These are phyloP conservation scores for Salix caprea DNA, from an alignment of 345 rosid species.

Conservation along the genomic window DNA sequence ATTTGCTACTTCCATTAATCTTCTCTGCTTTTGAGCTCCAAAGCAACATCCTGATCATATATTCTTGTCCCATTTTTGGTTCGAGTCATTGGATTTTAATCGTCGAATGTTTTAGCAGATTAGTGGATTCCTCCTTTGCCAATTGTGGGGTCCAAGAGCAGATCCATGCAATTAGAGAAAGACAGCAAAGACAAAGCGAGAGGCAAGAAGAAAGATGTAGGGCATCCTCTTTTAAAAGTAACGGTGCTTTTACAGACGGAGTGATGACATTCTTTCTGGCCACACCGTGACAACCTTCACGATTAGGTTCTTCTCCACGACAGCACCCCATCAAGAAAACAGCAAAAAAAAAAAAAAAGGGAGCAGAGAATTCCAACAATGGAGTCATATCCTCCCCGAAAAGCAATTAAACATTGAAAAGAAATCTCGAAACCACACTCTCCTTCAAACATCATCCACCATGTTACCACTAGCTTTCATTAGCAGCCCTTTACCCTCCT, in stretches of 20 bases:
- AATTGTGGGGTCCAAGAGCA: background rate
- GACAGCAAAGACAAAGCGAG: background rate
- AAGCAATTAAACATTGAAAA: constrained; percentile 10
- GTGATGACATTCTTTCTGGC: constrained; percentile 18
- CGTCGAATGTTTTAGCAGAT: background rate
- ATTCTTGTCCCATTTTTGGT: background rate
- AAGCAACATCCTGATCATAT: background rate
- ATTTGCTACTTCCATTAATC: background rate
- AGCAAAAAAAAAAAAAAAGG: background rate
- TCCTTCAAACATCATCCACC: background rate
- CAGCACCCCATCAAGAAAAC: background rate
- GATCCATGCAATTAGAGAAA: background rate
- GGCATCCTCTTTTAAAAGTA: background rate
- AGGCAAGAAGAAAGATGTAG: constrained; percentile 4
- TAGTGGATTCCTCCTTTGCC: background rate
- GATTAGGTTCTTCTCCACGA: background rate
- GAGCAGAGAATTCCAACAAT: background rate
- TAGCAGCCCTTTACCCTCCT: constrained; percentile 15
- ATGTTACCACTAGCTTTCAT: constrained; percentile 9
- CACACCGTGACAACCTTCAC: constrained; percentile 11
- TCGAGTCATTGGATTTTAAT: background rate
- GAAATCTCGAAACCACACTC: background rate
- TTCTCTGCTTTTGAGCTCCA: background rate
- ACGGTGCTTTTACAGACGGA: background rate
- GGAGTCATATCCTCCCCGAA: constrained; percentile 9